Conservation (phyloP, 768 basidiomycete genomes). For the Kwoniella botswanensis region DNA sequence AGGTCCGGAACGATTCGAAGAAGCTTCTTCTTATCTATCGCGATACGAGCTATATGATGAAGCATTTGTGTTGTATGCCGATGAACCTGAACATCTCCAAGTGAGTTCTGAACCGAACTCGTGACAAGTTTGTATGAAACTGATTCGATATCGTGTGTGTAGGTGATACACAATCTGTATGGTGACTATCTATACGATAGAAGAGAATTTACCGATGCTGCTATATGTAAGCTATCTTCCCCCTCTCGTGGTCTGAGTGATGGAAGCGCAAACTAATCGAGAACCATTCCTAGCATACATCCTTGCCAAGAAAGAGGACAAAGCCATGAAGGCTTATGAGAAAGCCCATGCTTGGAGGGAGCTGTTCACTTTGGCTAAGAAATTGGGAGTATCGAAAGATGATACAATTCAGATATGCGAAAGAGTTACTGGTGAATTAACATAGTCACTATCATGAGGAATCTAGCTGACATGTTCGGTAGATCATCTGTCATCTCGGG, state of each 20-base stretch:
- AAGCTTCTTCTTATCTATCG: constrained; percentile 79
- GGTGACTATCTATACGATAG: constrained; percentile 86
- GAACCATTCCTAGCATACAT: constrained; percentile 65
- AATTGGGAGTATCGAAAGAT: constrained; percentile 63
- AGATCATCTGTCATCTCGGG: constrained; percentile 85
- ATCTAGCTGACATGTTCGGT: constrained; percentile 1
- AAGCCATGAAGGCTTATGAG: constrained; percentile 87
- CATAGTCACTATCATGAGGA: not conserved
- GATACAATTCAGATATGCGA: constrained; percentile 72
- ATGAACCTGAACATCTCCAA: constrained; percentile 66
- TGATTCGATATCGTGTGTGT: not conserved
- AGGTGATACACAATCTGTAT: constrained; percentile 64
- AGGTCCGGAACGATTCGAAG: constrained; percentile 76
- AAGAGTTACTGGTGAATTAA: constrained; percentile 74
- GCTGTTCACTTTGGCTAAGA: constrained; percentile 77
- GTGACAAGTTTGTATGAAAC: not conserved
- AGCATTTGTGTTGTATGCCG: constrained; percentile 76
- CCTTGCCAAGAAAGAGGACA: constrained; percentile 67
- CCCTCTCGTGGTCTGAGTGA: too few relatives aligned
- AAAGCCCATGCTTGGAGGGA: constrained; percentile 88
- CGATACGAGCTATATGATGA: constrained; percentile 73
- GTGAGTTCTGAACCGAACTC: constrained; percentile 58
- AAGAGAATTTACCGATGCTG: constrained; percentile 81
- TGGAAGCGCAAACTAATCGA: too few relatives aligned
- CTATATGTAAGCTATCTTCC: constrained; percentile 65